Evolutionary conservation across 1,284 basidiomycete species (phyloP), one percentile per base, ranked within the genome.

Genomic region (Termitomyces sp.): DNA sequence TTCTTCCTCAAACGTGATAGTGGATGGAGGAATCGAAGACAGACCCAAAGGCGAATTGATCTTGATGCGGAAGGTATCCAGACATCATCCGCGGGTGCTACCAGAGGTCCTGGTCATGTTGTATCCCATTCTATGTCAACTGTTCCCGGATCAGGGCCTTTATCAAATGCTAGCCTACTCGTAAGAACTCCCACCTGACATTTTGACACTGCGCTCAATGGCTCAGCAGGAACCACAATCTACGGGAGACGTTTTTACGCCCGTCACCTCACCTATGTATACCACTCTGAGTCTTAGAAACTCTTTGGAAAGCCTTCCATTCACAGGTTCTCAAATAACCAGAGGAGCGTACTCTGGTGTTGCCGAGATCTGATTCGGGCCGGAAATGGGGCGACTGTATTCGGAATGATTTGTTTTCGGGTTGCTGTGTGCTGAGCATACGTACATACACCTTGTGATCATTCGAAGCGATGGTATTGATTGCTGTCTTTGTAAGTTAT

Each of bases 1-100:
- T 68, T 69, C 60, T 64, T 60, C 44, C 57, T 69, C 31, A 67
- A 63, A 28, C 64, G 62, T 18, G 34, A 46, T 37, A n/a, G 34
- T 26, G 24, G n/a, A 46, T 31, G 55, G 30, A 53, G 48, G 5
- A 53, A 28, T 19, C 49, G 40, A 41, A 39, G 49, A 53, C 54
- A 37, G 53, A 31, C 21, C n/a, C 39, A 51, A 19, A 37, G 43
- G 38, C 38, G 44, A n/a, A 40, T 57, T 16, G 48, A 56, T 35
- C 56, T 63, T 9, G 49, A 57, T 19, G 57, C 60, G 21, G 57
- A 58, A 10, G 49, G 38, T 8, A 26, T 42, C 14, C 38, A 51
- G 24, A 45, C 52, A 24, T 42, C 51, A 14, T 38, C 43, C 18
- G 38, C 30, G 26, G 16, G 33, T 37, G 37, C 35, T 31, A n/a